These are phyloP conservation scores for Monilinia fructicola DNA, from an alignment of 2,329 filamentous ascomycete species.

Conservation along the genomic window DNA sequence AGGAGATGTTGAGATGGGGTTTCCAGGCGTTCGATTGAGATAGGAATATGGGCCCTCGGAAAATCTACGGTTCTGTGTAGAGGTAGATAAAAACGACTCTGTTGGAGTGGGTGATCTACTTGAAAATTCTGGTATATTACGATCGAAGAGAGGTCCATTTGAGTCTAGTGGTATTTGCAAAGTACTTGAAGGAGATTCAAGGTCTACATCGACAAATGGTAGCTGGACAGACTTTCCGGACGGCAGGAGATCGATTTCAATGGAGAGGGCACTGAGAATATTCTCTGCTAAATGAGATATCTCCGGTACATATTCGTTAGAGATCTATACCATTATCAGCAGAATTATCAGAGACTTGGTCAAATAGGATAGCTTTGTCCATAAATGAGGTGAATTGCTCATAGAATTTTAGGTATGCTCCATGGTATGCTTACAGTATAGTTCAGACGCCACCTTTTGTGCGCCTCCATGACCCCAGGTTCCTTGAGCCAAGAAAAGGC, in stretches of 20 bases:
- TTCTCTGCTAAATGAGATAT: not conserved
- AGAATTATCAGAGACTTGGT: not conserved
- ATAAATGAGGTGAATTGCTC: not conserved
- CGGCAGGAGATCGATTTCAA: slow-evolving; percentile 17
- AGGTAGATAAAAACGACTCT: slow-evolving; percentile 4
- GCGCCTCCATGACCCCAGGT: slow-evolving; percentile 36
- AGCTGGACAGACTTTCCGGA: not conserved
- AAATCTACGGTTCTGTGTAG: not conserved
- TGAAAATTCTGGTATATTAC: slow-evolving; percentile 1
- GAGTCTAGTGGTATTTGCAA: not conserved
- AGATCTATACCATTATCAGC: slow-evolving; percentile 14
- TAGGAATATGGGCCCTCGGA: slow-evolving; percentile 23
- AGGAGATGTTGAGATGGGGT: slow-evolving; percentile 44
- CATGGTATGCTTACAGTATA: slow-evolving; percentile 24
- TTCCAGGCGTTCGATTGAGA: slow-evolving; percentile 2
- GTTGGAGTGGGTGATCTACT: slow-evolving; percentile 20
- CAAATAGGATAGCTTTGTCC: not conserved
- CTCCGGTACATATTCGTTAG: slow-evolving; percentile 14
- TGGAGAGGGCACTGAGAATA: slow-evolving; percentile 19
- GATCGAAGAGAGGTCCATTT: not conserved
- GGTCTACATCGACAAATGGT: not conserved
- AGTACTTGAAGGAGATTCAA: not conserved
- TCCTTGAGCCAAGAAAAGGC: slow-evolving; percentile 38
- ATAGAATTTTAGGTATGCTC: not conserved
- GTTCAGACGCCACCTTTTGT: slow-evolving; percentile 34